A percentile compares a stretch with the other conserved stretches of the same genome.
Evolutionary conservation across 495 filamentous ascomycete genomes (phyloP).

Genomic region (Podospora sp.): DNA sequence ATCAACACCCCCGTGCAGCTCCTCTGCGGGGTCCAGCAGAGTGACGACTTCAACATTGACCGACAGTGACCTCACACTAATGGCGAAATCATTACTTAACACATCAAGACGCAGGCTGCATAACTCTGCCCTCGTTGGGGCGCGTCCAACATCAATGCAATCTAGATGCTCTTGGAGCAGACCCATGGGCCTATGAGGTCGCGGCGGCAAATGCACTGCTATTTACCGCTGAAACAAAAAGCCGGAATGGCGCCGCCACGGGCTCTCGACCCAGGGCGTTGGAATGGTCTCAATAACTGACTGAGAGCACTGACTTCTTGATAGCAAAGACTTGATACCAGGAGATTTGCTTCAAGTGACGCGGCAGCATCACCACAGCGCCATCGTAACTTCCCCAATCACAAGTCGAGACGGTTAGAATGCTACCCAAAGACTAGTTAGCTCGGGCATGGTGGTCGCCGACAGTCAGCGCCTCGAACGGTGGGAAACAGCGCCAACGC

Average conservation of each 20-base stretch:
- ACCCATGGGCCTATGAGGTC: neutral
- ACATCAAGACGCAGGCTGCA: neutral
- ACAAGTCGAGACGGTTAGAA: slow-evolving; percentile 1
- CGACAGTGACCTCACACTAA: neutral
- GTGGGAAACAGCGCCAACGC: slow-evolving; percentile 1
- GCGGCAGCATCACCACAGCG: neutral
- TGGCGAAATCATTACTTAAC: neutral
- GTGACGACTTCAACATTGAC: neutral
- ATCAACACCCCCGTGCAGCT: neutral
- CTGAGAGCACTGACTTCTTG: neutral
- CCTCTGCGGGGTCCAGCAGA: neutral
- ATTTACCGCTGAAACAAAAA: slow-evolving; percentile 14
- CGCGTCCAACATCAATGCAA: neutral
- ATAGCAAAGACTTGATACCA: neutral
- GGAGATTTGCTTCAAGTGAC: neutral
- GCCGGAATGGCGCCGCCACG: slow-evolving; percentile 15
- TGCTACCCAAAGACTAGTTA: neutral
- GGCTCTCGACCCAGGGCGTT: slow-evolving; percentile 4
- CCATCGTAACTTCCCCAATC: neutral
- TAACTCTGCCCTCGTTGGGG: neutral
- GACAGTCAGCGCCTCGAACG: slow-evolving; percentile 13
- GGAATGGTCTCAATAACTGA: neutral
- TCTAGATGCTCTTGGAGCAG: neutral
- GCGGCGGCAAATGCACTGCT: neutral
- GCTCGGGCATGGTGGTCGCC: neutral